Evolutionary conservation across 2,329 filamentous ascomycete species (phyloP), one percentile per base, ranked within the genome.

Genomic region (Botrytis deweyae): DNA sequence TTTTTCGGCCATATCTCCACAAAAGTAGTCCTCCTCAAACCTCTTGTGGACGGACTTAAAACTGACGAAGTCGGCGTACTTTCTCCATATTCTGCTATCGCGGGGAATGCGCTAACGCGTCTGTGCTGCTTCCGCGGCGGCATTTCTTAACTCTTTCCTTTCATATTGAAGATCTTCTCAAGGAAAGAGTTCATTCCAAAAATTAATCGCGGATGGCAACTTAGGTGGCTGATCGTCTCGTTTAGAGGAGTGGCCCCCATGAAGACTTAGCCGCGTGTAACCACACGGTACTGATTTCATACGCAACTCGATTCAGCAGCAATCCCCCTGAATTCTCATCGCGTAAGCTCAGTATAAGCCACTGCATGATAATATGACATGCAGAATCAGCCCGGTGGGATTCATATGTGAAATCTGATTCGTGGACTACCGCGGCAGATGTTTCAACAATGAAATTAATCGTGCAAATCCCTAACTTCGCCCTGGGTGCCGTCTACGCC

Each of bases 51-150:
- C 16, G 69, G 49, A 46, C 44, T 46, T 58, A 22, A 33, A 68
- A 18, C 38, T 38, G 66, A 58, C 4, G 69, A 61, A 25, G 33
- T 71, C 5, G 58, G 55, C 44, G 25, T 38, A 25, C 59, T 61
- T 49, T 64, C 58, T 63, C 40, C 38, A 71, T 52, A 33, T 71
- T 71, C 69, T 38, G 8, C 33, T 33, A 71, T 71, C 7, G 59
- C 36, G 16, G 69, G 69, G 14, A 71, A 71, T 46, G 69, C 69
- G 62, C 69, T 71, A 33, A 71, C 16, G 36, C 22, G 69, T 64
- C 58, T 71, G 18, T 63, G 33, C 63, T 66, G 63, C 42, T 71
- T 71, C 9, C 40, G 58, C 69, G 58, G 42, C 29, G 58, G 55
- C 69, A 71, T 71, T 2, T 36, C 42, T 38, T 14, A 63, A 64